phyloP scores from a whole-genome alignment of 208 protist species.

The Spongospora subterranea region DNA sequence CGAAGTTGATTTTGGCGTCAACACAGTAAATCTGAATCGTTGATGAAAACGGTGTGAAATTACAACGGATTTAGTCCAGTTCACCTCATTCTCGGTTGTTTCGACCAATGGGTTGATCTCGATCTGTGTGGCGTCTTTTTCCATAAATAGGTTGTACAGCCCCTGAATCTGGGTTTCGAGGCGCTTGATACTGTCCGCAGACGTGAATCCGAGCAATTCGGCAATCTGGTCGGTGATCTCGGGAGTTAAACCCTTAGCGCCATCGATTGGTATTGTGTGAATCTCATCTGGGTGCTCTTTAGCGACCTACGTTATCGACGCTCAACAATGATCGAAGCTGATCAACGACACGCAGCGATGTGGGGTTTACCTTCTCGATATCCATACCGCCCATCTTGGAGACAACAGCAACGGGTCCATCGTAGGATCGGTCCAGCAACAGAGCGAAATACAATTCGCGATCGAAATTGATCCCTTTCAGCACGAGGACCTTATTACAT shows the following conservation, averaged over 20 bases:
- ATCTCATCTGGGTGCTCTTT: conserved; percentile 90
- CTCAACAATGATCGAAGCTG: neutral
- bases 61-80: neutral
- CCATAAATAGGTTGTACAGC: conserved; percentile 95
- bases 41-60: neutral
- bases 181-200: conserved; percentile 73
- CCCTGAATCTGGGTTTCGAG: conserved; percentile 89
- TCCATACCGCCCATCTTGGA: conserved; percentile 94
- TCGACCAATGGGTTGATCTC: conserved; percentile 99
- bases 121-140: conserved; percentile 89
- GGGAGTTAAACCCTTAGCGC: neutral
- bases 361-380: conserved; percentile 89
- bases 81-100: conserved; percentile 71
- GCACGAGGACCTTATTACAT: conserved; percentile 71
- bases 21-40: conserved; percentile 77
- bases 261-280: conserved; percentile 72
- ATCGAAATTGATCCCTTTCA: conserved; percentile 75
- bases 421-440: conserved; percentile 79
- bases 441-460: conserved; percentile 98
- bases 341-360: neutral
- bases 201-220: conserved; percentile 49
- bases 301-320: conserved; percentile 77
- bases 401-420: conserved; percentile 77
- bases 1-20: conserved; percentile 98
- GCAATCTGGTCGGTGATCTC: neutral